Evolutionary conservation across 2,329 filamentous ascomycete species (phyloP), one percentile per base, ranked within the genome.

Genomic region (Cytospora piceicola): DNA sequence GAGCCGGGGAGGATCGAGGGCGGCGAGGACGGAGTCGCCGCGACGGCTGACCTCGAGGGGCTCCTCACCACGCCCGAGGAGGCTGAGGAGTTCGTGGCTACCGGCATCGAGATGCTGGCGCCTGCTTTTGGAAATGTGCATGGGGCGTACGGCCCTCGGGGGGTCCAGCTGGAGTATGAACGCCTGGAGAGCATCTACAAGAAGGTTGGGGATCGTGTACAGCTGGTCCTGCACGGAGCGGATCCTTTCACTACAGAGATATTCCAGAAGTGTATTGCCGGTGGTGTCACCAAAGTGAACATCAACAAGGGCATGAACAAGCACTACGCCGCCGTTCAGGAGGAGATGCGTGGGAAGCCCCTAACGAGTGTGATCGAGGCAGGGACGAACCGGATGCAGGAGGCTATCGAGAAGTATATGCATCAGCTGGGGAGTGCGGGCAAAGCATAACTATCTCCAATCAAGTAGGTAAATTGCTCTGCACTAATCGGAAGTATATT

Each of bases 91-190:
- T 93, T 93, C 71, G 83, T 91, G 4, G 83, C 80, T 2, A 90
- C 89, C 14, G 90, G 89, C 0, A 90, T 93, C 72, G 88, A 93
- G 71, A 89, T 89, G 79, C 78, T 93, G 17, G 90, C 90, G 3
- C 90, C 90, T 0, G 89, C 89, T 0, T 91, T 93, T 77, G 90
- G 90, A 4, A 93, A 92, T 71, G 87, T 93, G 54, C 90, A 93
- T 76, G 90, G 90, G 7, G 85, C 88, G 70, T 92, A 93, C 75
- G 89, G 89, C 0, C 83, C 86, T 0, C 77, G 85, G 20, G 90
- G 89, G 0, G 85, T 88, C 29, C 80, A 83, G 73, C 75, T 90
- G 22, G 88, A 90, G 71, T 89, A 86, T 73, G 84, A 78, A 32
- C 73, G 79, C 3, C 76, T 86, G 3, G 73, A 78, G n/a, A 74